Evolutionary conservation across 2,329 filamentous ascomycete species (phyloP).

Genomic region (Trichophyton verrucosum): DNA sequence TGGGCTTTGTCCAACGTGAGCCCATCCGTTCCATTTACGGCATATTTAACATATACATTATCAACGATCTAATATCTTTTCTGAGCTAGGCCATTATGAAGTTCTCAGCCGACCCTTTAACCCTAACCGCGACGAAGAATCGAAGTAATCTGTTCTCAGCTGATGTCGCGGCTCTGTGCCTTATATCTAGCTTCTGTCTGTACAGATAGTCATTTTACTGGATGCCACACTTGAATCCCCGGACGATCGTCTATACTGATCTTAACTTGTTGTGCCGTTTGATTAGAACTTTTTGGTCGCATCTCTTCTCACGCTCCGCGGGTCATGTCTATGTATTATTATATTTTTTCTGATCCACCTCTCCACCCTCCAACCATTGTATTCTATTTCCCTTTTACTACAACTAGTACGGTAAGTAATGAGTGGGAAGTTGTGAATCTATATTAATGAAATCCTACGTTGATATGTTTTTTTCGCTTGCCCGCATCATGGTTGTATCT

Average conservation of each 20-base stretch:
- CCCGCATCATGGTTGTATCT: no score
- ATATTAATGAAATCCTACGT: no score
- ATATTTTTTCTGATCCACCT: not conserved
- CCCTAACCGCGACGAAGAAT: not conserved
- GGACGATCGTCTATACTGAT: not conserved
- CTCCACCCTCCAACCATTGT: not conserved
- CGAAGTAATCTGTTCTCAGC: not conserved
- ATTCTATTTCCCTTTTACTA: not conserved
- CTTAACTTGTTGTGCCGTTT: not conserved
- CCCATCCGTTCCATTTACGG: slow-evolving; percentile 4
- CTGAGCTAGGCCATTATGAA: not conserved
- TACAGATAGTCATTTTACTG: not conserved
- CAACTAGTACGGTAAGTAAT: no score
- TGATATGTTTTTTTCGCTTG: no score
- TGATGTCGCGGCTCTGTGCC: not conserved
- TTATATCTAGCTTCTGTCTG: not conserved
- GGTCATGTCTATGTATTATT: not conserved
- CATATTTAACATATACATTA: not conserved
- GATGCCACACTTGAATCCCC: not conserved
- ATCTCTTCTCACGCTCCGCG: not conserved
- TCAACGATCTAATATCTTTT: not conserved
- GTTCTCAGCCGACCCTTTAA: not conserved
- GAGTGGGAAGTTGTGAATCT: no score
- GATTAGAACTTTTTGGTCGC: not conserved
- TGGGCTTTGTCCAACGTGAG: slow-evolving; percentile 75